Percentiles rank a stretch among this genome's conserved stretches.
Evolutionary conservation across 176 grass and related monocot genomes (phyloP).

Genomic region (Hordeum marinum): DNA sequence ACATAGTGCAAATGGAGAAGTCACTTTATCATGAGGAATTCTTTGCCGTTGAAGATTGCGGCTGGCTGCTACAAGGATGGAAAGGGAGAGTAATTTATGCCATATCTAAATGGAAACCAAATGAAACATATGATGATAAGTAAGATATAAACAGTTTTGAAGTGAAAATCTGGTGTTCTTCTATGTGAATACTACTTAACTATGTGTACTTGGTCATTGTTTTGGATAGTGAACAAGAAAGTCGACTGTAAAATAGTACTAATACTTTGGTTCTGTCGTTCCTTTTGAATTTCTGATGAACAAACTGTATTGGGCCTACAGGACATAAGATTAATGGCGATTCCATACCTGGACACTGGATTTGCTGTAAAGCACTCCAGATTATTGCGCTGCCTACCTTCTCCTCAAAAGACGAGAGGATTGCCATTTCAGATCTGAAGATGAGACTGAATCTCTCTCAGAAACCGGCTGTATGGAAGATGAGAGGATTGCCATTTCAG

Average conservation of each 20-base stretch:
- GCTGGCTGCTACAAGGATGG: conserved; percentile 53
- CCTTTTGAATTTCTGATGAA: too few species aligned
- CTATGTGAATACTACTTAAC: too few species aligned
- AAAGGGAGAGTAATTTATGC: conserved; percentile 40
- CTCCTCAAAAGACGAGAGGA: neutral
- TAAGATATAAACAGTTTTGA: neutral
- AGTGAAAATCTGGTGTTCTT: too few species aligned
- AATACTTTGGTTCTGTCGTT: too few species aligned
- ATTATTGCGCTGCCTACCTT: neutral
- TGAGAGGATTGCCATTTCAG: too few species aligned
- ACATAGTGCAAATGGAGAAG: neutral
- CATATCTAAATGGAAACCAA: conserved; percentile 40
- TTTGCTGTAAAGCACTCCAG: neutral
- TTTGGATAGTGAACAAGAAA: too few species aligned
- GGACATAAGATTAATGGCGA: neutral
- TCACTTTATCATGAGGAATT: conserved; percentile 45
- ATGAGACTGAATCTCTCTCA: too few species aligned
- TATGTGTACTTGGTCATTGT: too few species aligned
- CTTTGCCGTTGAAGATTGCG: conserved; percentile 30
- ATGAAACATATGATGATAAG: neutral
- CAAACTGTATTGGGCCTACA: too few species aligned
- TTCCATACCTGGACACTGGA: neutral
- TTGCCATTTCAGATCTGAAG: too few species aligned
- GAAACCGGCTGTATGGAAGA: too few species aligned
- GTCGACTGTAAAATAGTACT: too few species aligned